Base-by-base conservation (phyloP, 208 protist species). In the Trypanosoma mega region DNA sequence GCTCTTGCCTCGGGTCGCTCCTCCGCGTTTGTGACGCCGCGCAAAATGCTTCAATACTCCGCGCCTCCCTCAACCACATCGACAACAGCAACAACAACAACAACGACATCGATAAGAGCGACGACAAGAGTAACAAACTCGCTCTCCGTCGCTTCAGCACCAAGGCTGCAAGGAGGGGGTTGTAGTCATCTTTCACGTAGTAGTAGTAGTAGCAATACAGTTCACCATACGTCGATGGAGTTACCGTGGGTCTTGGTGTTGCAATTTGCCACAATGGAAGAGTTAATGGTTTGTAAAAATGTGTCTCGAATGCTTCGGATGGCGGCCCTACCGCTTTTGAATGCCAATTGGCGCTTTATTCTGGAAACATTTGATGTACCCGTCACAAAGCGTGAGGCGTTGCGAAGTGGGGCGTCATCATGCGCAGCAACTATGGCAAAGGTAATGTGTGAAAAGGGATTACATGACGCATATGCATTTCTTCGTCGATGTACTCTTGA, bases 361-460 rank as follows among this genome's bases (percentile, higher is more conserved):
- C 7, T 56, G 12, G 26, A 65, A 5, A 49, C 37, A 14, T n/a
- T 65, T 16, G 59, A 65, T 45, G n/a, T 65, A n/a, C 59, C 59
- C 0, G 3, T 34, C 9, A 1, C 11, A 34, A 65, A 45, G 21
- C 48, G 59, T 7, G 39, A 56, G 33, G 16, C 47, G n/a, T 49
- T 65, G 43, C 24, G 7, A 24, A 1, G 24, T 21, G 29, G 39
- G 39, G 31, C 59, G 2, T 27, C 36, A 29, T 39, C 27, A 26
- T 65, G 54, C 20, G 59, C 59, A 11, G 52, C 59, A 4, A 7
- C 48, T 18, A 57, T 65, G 31, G 6, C 47, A 20, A 39, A 39
- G 12, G 39, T 41, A 0, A 12, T 65, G 49, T 36, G 27, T 24
- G 26, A 49, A 48, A 44, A 48, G 31, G 47, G 3, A 24, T 6